Evolutionary conservation across 495 filamentous ascomycete species (phyloP), one percentile per base, ranked within the genome.

Genomic region (Xylaria venustula): DNA sequence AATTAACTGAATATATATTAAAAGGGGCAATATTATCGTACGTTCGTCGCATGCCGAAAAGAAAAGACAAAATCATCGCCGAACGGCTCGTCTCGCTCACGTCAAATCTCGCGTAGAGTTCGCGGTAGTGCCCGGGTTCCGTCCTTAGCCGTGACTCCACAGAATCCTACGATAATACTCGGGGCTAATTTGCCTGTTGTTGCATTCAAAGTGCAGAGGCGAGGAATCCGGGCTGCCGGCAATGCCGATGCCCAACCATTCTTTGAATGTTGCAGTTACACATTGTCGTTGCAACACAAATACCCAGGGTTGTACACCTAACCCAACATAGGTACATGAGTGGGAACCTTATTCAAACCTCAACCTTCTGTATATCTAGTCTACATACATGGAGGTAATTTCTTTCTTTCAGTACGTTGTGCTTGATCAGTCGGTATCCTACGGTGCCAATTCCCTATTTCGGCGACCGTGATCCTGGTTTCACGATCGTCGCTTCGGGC

Each of bases 401-500:
- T 15, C 7, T 40, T 8, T 12, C 6, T 12, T 40, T 3, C 37
- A 9, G 3, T 40, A 40, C 37, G 37, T 15, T 40, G 14, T 3
- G 30, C 30, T 5, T 34, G 5, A 34, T 34, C 30, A 34, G 30
- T 40, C 51, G 51, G 51, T 28, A 28, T 26, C 34, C 23, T 20
- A 42, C 23, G 7, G 14, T 37, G 22, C 37, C 26, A 55, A n/a
- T 45, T 55, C 7, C 53, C 53, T 14, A 14, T 34, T 45, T 19
- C 0, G 36, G 37, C 37, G 22, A 28, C 23, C 14, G 9, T 3
- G 3, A 45, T 9, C 53, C 52, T 40, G 19, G 53, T 55, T 55
- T 55, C 53, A 45, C 53, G 37, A 55, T 55, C 23, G 15, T 45
- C 53, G 40, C 26, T 47, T 40, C n/a, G 17, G 44, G 54, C 20